Base-by-base conservation (phyloP, 371 early-diverging fungal species). In the Capniomyces stellatus region DNA sequence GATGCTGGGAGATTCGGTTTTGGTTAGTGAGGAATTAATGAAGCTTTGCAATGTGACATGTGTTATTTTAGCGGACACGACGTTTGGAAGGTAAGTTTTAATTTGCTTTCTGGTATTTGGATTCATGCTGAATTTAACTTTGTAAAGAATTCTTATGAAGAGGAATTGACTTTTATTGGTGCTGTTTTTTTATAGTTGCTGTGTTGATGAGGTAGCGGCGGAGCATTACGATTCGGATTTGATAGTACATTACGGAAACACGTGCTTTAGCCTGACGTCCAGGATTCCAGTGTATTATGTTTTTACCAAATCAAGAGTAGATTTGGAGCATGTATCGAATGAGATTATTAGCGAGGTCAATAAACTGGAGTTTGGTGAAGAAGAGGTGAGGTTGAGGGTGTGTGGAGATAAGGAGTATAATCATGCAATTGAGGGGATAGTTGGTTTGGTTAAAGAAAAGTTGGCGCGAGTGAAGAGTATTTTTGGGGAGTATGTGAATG, bases 191-290 rank as follows among this genome's bases (percentile, higher is more conserved):
- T 50, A 52, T 42, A 89, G 92, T 63, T 95, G 96, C 64, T 95
- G 96, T 66, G 89, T 91, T 1, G 96, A 95, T 60, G 89, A 90
- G 60, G 86, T 95, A 1, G 94, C 96, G 22, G 93, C 92, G 13
- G 76, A 83, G 63, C 96, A 95, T 64, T 81, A 79, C 41, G 56
- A 67, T 18, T 81, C 89, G 2, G 87, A 92, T 51, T 58, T 83
- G 21, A 75, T 95, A 35, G 76, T 95, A 28, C 96, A 95, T 63
- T 95, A 85, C 70, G 96, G 96, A 3, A 78, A 82, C 30, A 79
- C 91, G 12, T 95, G 96, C 58, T 70, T 92, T 29, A 83, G 84
- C 61, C 76, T 82, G 82, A 82, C 87, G 13, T 75, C 82, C 12
- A 82, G 80, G 3, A 58, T 84, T 1, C 90, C 93, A 2, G 91